Conservation (phyloP, 2,329 filamentous ascomycete genomes). For the Penicillium sp. region DNA sequence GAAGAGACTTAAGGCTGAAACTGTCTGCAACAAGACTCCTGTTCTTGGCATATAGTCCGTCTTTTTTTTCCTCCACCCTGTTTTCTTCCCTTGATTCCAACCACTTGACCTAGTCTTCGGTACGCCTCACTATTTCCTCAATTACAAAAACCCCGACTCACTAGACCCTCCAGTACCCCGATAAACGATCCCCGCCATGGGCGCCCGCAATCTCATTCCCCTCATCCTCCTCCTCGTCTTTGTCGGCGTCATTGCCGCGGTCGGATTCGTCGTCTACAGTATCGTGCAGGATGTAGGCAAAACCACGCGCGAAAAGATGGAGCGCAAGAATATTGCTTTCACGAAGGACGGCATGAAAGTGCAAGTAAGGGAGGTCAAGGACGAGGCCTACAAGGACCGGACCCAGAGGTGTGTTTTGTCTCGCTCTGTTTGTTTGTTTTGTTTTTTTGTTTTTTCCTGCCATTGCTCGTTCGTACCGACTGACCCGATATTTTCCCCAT, state of each 20-base stretch:
- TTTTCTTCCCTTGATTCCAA: neutral
- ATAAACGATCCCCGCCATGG: conserved; percentile 14
- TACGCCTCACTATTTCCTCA: neutral
- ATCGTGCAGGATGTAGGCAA: conserved; percentile 59
- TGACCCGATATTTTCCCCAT: neutral
- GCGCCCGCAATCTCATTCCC: conserved; percentile 48
- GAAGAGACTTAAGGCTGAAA: neutral
- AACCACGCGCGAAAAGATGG: conserved; percentile 58
- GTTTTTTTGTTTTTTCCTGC: neutral
- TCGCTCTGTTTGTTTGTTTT: neutral
- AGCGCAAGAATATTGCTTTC: conserved; percentile 61
- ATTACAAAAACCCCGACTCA: neutral
- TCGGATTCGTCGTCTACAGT: conserved; percentile 58
- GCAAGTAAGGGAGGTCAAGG: conserved; percentile 55
- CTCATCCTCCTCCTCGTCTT: conserved; percentile 56
- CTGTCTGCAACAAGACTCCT: neutral
- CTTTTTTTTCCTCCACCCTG: neutral
- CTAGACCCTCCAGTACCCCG: neutral
- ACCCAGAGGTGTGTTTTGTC: conserved; percentile 51
- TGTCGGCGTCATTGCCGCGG: conserved; percentile 49
- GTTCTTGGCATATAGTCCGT: conserved; percentile 3
- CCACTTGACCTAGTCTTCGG: neutral
- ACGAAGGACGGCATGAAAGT: conserved; percentile 61
- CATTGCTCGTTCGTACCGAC: neutral
- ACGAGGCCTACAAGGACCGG: conserved; percentile 59